Conservation (phyloP, 176 grass and related monocot genomes). For the Eragrostis curvula region DNA sequence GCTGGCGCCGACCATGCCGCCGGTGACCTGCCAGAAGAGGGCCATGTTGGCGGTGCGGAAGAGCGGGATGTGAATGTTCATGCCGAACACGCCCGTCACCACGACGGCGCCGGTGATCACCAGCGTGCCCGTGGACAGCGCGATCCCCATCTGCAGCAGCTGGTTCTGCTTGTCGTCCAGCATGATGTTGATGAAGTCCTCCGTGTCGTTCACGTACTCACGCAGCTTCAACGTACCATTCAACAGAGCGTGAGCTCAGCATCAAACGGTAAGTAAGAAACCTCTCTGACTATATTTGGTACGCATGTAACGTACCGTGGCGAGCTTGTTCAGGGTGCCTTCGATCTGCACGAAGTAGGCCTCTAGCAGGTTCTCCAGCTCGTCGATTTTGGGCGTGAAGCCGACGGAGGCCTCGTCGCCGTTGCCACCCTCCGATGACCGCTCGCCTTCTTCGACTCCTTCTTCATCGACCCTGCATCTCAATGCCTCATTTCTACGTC, state of each 20-base stretch:
- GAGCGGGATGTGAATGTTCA: slow-evolving; percentile 64
- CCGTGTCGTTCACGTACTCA: slow-evolving; percentile 82
- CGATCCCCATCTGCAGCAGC: slow-evolving; percentile 78
- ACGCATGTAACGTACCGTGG: slow-evolving; percentile 39
- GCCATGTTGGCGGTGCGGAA: slow-evolving; percentile 7
- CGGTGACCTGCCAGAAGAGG: slow-evolving; percentile 47
- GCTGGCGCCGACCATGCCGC: slow-evolving; percentile 44
- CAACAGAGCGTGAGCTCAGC: not conserved
- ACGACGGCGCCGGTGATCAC: slow-evolving; percentile 49
- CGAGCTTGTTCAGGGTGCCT: slow-evolving; percentile 63
- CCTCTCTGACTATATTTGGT: too few species aligned
- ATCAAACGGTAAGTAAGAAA: not conserved
- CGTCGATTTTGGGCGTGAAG: slow-evolving; percentile 59
- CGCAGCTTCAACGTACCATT: slow-evolving; percentile 47
- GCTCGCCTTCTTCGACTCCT: not conserved
- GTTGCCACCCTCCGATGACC: not conserved
- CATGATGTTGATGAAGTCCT: slow-evolving; percentile 90
- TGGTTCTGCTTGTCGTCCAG: slow-evolving; percentile 87
- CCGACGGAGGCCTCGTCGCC: slow-evolving; percentile 5
- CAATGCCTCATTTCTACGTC: not conserved
- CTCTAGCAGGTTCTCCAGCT: slow-evolving; percentile 78
- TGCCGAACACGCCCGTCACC: slow-evolving; percentile 48
- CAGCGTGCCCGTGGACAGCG: slow-evolving; percentile 68
- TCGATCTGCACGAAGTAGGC: slow-evolving; percentile 79
- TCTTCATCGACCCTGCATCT: slow-evolving; percentile 3